Percentiles rank a stretch among this genome's conserved stretches.
phyloP scores from a whole-genome alignment of 2,329 filamentous ascomycete genomes.

The Fusarium brachygibbosum region DNA sequence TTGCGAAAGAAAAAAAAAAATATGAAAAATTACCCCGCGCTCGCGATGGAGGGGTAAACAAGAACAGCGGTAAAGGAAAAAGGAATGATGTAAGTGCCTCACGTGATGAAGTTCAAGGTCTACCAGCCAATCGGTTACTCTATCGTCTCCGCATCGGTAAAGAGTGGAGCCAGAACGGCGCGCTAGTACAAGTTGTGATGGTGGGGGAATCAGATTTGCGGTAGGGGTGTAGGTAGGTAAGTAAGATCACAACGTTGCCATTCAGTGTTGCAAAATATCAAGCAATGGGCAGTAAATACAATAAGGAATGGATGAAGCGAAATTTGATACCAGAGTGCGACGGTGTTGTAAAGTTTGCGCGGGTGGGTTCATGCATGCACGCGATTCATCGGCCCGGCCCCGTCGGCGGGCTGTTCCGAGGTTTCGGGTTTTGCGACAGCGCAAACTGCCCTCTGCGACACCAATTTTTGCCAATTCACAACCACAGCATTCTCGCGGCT shows the following conservation, averaged over 20 bases:
- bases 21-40: constrained; percentile 37
- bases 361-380: not conserved
- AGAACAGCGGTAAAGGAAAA: constrained; percentile 23
- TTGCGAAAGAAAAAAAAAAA: constrained; percentile 3
- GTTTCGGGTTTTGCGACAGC: constrained; percentile 14
- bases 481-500: not conserved
- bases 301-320: not conserved
- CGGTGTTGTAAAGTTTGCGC: not conserved
- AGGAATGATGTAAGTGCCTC: constrained; percentile 39
- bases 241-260: constrained; percentile 23
- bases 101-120: constrained; percentile 6
- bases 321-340: not conserved
- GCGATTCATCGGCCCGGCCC: not conserved
- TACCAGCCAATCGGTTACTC: constrained; percentile 38
- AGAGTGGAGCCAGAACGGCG: constrained; percentile 42
- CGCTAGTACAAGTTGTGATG: constrained; percentile 32
- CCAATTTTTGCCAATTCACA: not conserved
- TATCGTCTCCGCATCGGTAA: constrained; percentile 36
- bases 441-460: constrained; percentile 31
- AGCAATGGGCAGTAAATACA: not conserved
- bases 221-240: constrained; percentile 41
- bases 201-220: constrained; percentile 35
- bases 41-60: constrained; percentile 41
- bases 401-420: constrained; percentile 6
- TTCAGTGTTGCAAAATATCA: not conserved